Evolutionary conservation across 2,329 filamentous ascomycete species (phyloP).

Genomic region (Colletotrichum acutatum): DNA sequence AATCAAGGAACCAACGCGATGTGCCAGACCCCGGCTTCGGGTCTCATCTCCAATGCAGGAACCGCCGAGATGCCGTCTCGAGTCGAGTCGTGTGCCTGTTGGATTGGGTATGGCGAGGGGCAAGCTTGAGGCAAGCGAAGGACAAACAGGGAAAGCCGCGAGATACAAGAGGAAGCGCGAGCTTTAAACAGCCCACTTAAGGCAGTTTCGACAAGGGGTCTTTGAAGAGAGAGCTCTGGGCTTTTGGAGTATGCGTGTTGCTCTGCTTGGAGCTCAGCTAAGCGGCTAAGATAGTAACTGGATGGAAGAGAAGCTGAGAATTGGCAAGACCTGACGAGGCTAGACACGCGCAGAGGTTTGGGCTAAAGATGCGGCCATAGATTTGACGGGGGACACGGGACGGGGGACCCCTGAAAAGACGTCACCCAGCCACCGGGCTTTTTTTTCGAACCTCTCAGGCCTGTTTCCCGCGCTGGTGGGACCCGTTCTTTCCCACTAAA

Average conservation of each 20-base stretch:
- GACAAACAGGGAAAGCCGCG: constrained; percentile 2
- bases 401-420: constrained; percentile 34
- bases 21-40: constrained; percentile 13
- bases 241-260: not conserved
- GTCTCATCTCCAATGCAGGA: constrained; percentile 35
- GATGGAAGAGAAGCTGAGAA: not conserved
- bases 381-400: constrained; percentile 10
- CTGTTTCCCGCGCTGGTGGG: not conserved
- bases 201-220: not conserved
- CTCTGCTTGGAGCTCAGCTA: not conserved
- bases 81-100: constrained; percentile 19
- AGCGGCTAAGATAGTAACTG: too few relatives aligned
- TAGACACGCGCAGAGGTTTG: not conserved
- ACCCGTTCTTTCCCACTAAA: constrained; percentile 14
- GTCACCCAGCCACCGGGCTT: constrained; percentile 36
- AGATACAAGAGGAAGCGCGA: not conserved
- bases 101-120: constrained; percentile 25
- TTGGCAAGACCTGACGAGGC: not conserved
- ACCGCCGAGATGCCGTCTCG: constrained; percentile 18
- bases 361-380: constrained; percentile 9
- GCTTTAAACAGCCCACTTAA: not conserved
- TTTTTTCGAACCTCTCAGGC: constrained; percentile 17
- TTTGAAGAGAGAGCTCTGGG: not conserved
- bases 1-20: constrained; percentile 24
- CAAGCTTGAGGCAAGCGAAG: constrained; percentile 15